Evolutionary conservation across 352 stramenopile genomes (phyloP).

Genomic region (Phytophthora sp.): DNA sequence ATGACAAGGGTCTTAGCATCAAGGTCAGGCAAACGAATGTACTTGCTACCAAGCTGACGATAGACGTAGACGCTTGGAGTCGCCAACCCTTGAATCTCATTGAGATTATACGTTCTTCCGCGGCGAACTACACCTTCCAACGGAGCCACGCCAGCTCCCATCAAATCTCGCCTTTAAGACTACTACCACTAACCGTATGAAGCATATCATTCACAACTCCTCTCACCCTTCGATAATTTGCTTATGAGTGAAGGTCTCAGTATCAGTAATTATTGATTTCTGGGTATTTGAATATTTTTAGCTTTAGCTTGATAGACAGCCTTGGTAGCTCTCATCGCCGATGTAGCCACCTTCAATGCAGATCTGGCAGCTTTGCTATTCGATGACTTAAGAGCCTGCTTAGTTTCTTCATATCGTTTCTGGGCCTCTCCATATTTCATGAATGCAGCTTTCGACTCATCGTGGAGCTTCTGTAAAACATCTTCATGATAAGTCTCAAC

Average conservation of each 20-base stretch:
- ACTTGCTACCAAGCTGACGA: no score
- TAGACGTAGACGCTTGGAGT: neutral
- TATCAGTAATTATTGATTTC: no score
- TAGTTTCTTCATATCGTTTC: neutral
- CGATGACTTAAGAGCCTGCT: neutral
- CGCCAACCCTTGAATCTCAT: neutral
- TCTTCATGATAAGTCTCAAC: neutral
- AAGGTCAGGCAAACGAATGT: neutral
- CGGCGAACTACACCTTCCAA: neutral
- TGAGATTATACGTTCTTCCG: constrained; percentile 1
- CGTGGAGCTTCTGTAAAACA: constrained; percentile 7
- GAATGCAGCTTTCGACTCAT: constrained; percentile 5
- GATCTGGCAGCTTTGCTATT: neutral
- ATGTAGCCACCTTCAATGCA: constrained; percentile 1
- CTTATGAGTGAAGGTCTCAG: neutral
- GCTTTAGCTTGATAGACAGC: no score
- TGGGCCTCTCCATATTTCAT: constrained; percentile 7
- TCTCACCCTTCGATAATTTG: neutral
- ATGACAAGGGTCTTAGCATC: neutral
- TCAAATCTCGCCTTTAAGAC: constrained; percentile 7
- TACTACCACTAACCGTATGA: neutral
- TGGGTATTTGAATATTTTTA: no score
- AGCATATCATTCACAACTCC: neutral
- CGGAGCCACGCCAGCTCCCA: neutral
- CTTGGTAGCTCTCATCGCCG: no score